These are phyloP conservation scores for Aureobasidium zeae DNA, from an alignment of 2,329 filamentous ascomycete species.

Conservation along the genomic window DNA sequence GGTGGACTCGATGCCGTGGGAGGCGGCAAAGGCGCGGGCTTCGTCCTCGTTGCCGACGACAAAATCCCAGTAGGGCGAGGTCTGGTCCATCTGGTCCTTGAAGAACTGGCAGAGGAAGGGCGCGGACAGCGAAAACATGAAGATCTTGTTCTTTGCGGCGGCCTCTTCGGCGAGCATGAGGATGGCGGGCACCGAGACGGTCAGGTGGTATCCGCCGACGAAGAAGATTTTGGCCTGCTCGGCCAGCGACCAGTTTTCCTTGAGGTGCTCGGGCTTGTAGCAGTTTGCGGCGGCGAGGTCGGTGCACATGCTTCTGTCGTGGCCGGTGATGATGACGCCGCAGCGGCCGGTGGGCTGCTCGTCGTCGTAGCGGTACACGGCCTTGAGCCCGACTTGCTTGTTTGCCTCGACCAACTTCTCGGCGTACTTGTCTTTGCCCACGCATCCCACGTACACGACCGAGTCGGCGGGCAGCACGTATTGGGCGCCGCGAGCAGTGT, in stretches of 20 bases:
- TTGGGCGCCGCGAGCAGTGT: constrained; percentile 85
- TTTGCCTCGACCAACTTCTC: constrained; percentile 80
- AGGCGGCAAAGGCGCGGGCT: constrained; percentile 76
- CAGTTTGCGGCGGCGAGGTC: constrained; percentile 94
- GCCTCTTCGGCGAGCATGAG: constrained; percentile 86
- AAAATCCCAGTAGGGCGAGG: constrained; percentile 88
- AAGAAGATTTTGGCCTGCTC: constrained; percentile 85
- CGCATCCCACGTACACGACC: constrained; percentile 86
- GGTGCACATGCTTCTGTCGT: constrained; percentile 90
- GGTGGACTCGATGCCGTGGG: constrained; percentile 62
- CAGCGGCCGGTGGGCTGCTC: constrained; percentile 81
- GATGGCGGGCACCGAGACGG: constrained; percentile 85
- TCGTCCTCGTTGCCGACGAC: constrained; percentile 96
- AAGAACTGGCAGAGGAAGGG: constrained; percentile 97
- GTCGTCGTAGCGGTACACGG: constrained; percentile 89
- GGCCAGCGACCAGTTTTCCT: constrained; percentile 88
- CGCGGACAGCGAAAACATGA: constrained; percentile 84
- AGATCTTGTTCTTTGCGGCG: constrained; percentile 78
- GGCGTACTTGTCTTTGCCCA: constrained; percentile 92
- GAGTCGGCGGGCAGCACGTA: constrained; percentile 88
- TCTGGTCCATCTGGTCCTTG: constrained; percentile 85
- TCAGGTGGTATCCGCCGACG: constrained; percentile 94
- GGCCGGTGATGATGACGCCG: constrained; percentile 91
- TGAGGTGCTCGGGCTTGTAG: constrained; percentile 90
- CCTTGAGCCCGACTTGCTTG: constrained; percentile 76